phyloP scores from a whole-genome alignment of 2,329 filamentous ascomycete species.

The Penicillium verrucosum region DNA sequence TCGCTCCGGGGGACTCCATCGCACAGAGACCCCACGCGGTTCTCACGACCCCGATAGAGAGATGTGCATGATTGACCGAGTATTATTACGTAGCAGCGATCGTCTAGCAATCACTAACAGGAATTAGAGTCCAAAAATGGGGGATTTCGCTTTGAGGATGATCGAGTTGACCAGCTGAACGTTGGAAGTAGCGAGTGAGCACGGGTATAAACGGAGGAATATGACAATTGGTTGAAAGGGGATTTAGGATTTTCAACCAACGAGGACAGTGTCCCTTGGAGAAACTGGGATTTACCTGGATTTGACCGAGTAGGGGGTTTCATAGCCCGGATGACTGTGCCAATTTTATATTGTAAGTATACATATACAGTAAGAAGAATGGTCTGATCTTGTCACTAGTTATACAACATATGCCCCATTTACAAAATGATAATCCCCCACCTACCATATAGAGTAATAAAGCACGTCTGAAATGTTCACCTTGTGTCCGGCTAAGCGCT shows the following conservation, averaged over 20 bases:
- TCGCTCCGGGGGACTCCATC: constrained; percentile 13
- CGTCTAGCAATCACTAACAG: not conserved
- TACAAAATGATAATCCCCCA: constrained; percentile 3
- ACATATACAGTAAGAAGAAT: not conserved
- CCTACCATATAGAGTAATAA: constrained; percentile 8
- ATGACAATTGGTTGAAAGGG: constrained; percentile 1
- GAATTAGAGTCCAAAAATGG: not conserved
- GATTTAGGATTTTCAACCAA: constrained; percentile 1
- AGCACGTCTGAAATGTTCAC: constrained; percentile 6
- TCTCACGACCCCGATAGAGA: constrained; percentile 16
- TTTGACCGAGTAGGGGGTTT: not conserved
- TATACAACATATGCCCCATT: not conserved
- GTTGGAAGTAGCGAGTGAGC: constrained; percentile 1
- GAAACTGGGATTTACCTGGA: not conserved
- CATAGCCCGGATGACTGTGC: not conserved
- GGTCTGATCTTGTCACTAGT: not conserved
- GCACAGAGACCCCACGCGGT: constrained; percentile 15
- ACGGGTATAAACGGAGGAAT: constrained; percentile 7
- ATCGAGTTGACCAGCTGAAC: not conserved
- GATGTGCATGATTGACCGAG: constrained; percentile 14
- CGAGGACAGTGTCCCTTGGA: not conserved
- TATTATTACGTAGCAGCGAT: constrained; percentile 13
- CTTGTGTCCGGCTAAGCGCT: not conserved
- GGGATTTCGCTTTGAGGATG: not conserved
- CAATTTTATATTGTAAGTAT: not conserved